Base-by-base conservation (phyloP, 1,284 basidiomycete species). In the Ceratobasidium sp. region DNA sequence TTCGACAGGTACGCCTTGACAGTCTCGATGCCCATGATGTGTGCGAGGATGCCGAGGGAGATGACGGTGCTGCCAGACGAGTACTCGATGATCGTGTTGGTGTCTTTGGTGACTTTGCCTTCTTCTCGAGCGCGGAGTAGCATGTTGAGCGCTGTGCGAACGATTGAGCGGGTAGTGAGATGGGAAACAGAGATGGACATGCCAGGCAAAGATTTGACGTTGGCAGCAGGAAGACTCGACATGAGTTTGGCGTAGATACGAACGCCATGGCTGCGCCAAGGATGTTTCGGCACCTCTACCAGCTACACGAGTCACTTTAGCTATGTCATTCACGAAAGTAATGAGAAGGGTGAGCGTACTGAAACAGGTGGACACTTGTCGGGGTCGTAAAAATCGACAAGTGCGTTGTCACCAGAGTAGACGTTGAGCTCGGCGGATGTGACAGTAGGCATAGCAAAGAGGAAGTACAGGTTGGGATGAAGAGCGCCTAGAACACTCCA, bases 121-220 rank as follows among this genome's bases (percentile, higher is more conserved):
- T 49, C 49, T 56, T 75, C 62, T 6, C n/a, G 40, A n/a, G 73
- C 73, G n/a, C 73, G 73, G 22, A 75, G 52, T 13, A 75, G 62
- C 73, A 75, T 75, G 32, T 66, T 75, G 11, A 75, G 52, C 15
- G 73, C 73, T 75, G 13, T 11, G 32, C 9, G 17, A 40, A 13
- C 4, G 15, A 19, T 2, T 68, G 22, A 68, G 51, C n/a, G 19
- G 4, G 15, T 29, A 17, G 62, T 19, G 56, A 34, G 9, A 56
- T 6, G 32, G 13, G 34, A 44, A 34, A 34, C 17, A 9, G 52
- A 22, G 52, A 3, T 37, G 8, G 40, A n/a, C 49, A 9, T 37
- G 56, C 73, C 73, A 32, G 73, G 73, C 6, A 75, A 37, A 25
- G 73, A 75, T 25, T 75, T 75, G 29, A 75, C 73, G 73, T 75